Base-by-base conservation (phyloP, 768 basidiomycete species). In the Trametes cinnabarina region DNA sequence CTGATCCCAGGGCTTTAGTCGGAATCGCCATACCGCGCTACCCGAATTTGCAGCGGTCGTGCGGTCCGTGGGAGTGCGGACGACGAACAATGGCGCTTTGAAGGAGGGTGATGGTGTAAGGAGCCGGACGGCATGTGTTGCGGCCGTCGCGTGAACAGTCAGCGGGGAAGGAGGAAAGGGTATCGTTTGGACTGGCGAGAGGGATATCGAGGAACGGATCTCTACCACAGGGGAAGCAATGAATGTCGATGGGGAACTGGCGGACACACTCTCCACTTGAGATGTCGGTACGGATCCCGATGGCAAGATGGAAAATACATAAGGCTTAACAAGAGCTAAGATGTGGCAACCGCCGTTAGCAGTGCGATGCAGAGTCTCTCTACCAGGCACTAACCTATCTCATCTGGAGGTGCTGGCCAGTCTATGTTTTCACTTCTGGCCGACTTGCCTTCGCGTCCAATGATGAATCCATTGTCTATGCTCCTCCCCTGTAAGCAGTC, bases 331-430 rank as follows among this genome's bases (percentile, higher is more conserved):
- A 53, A 84, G 86, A 3, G 84, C 91, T 59, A 32, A n/a, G n/a
- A 8, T 1, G 35, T 49, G 2, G 42, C 19, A 32, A 12, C 12
- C 30, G 30, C 30, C 3, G 20, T n/a, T 3, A 19, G 3, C 28
- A 34, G 7, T 12, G n/a, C 20, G 17, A 11, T n/a, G 15, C 30
- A 41, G 63, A 50, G 30, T 12, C 12, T 7, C 30, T 6, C 30
- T 6, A 32, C 34, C 60, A 23, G 20, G 23, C 17, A n/a, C 73
- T 65, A 62, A 88, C 91, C 79, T 25, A 88, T 78, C 60, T 96
- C 94, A 66, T 95, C 92, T 22, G 91, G 92, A 46, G 86, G 79
- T n/a, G 82, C 79, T 1, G 86, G 83, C 88, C 91, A 94, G 59
- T 82, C 82, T 15, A 95, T 80, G 17, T 76, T 74, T 9, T 72